Evolutionary conservation across 1,139 yeast genomes (phyloP), one percentile per base, ranked within the genome.

Genomic region (Candida buenavistaensis): DNA sequence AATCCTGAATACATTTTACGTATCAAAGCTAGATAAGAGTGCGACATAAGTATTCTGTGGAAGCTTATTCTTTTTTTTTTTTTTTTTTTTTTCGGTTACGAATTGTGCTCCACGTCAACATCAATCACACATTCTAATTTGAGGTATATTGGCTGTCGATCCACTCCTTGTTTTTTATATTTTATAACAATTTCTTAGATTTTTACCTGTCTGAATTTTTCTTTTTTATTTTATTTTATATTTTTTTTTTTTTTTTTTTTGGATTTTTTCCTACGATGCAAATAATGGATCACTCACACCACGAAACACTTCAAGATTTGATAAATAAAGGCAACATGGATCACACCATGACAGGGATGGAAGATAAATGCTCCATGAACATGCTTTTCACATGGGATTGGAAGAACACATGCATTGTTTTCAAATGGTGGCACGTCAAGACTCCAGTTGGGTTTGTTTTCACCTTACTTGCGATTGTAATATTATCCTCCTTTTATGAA

Each of bases 341-440:
- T 26, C 44, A 37, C 20, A 16, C 39, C 15, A 52, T 50, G 60
- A 61, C 52, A 28, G 54, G 43, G 14, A 63, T 52, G 60, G 37
- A 30, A 12, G 67, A 67, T 24, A 68, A 59, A 64, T 82, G 89
- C 50, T 70, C 76, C n/a, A 80, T 79, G 86, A 74, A 78, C 26
- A 85, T 83, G 92, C 51, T 82, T n/a, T 84, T 85, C 57, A 84
- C 90, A 8, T 86, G 95, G 94, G 77, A 80, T 47, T 81, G 85
- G 64, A 66, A 74, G 34, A 75, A 85, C 54, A 68, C 85, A 10
- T 85, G 95, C 54, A 75, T 85, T 11, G 74, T 85, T 9, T 83
- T 82, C 57, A 59, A 63, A 41, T 82, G 90, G 88, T 85, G 95
- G 95, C 90, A 82, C 46, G 72, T 85, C 32, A 68, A 64, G 31